Conservation (phyloP, 2,329 filamentous ascomycete genomes). For the Phialocephala subalpina region DNA sequence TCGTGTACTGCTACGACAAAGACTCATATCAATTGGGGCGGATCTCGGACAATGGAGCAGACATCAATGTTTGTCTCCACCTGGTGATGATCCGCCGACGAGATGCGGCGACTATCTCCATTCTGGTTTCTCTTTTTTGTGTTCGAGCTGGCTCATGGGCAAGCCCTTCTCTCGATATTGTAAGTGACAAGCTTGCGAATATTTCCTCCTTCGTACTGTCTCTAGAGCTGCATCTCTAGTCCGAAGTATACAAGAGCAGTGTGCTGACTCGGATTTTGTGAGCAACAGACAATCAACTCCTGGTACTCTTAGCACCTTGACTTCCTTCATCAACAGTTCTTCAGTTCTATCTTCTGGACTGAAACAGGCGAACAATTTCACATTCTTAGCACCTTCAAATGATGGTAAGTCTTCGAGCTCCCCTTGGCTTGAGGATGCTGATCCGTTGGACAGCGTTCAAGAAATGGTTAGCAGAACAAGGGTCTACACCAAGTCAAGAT, state of each 20-base stretch:
- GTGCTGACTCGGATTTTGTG: no score
- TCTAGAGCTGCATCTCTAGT: no score
- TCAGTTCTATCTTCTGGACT: conserved; percentile 5
- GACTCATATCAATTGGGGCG: background rate
- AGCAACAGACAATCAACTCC: background rate
- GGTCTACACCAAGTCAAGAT: conserved; percentile 7
- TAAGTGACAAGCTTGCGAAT: no score
- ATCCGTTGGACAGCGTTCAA: conserved; percentile 7
- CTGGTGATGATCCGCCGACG: background rate
- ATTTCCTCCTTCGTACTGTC: no score
- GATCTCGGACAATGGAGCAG: background rate
- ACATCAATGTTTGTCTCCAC: conserved; percentile 2
- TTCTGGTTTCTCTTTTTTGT: background rate
- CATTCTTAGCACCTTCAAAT: conserved; percentile 22
- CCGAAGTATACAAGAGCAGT: no score
- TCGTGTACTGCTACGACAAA: background rate
- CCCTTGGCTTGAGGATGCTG: no score
- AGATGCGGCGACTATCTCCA: conserved; percentile 6
- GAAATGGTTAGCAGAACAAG: conserved; percentile 17
- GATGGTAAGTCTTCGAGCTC: background rate
- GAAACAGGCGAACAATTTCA: conserved; percentile 15
- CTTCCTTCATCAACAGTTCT: conserved; percentile 13
- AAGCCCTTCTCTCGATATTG: conserved; percentile 6
- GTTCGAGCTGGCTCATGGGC: background rate
- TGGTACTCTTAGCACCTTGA: conserved; percentile 6